Evolutionary conservation across 768 basidiomycete species (phyloP).

Genomic region (Suillus americanus): DNA sequence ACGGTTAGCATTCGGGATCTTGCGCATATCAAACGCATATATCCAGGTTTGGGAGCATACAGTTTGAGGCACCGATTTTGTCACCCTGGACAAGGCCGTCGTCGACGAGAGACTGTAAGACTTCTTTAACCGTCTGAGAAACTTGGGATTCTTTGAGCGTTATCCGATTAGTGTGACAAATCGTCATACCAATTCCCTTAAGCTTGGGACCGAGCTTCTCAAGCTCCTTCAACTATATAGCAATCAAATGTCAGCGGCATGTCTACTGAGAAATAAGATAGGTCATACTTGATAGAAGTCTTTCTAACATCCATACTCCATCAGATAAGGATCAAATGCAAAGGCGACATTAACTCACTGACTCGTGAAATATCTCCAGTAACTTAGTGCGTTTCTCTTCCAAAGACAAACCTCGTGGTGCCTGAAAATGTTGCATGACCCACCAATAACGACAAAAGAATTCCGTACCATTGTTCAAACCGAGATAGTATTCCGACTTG

Average conservation of each 20-base stretch:
- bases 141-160: slow-evolving; percentile 43
- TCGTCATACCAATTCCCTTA: slow-evolving; percentile 79
- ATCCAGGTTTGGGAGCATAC: slow-evolving; percentile 38
- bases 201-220: slow-evolving; percentile 87
- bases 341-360: slow-evolving; percentile 40
- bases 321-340: slow-evolving; percentile 3
- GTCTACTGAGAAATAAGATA: background rate
- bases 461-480: slow-evolving; percentile 8
- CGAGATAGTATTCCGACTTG: background rate
- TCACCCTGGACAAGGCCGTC: slow-evolving; percentile 85
- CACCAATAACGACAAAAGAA: background rate
- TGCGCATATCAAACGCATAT: slow-evolving; percentile 23
- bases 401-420: slow-evolving; percentile 79
- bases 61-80: slow-evolving; percentile 95
- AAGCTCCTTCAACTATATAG: slow-evolving; percentile 77
- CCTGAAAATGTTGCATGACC: slow-evolving; percentile 37
- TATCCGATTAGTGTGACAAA: background rate
- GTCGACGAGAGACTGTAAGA: slow-evolving; percentile 82
- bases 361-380: slow-evolving; percentile 92
- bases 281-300: slow-evolving; percentile 71
- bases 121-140: slow-evolving; percentile 89
- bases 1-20: background rate
- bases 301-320: slow-evolving; percentile 45
- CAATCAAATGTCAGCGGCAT: slow-evolving; percentile 2
- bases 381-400: slow-evolving; percentile 91